Percentiles rank a stretch among this genome's conserved stretches.
Conservation (phyloP, 1,139 yeast genomes). For the Pichia terricola region DNA sequence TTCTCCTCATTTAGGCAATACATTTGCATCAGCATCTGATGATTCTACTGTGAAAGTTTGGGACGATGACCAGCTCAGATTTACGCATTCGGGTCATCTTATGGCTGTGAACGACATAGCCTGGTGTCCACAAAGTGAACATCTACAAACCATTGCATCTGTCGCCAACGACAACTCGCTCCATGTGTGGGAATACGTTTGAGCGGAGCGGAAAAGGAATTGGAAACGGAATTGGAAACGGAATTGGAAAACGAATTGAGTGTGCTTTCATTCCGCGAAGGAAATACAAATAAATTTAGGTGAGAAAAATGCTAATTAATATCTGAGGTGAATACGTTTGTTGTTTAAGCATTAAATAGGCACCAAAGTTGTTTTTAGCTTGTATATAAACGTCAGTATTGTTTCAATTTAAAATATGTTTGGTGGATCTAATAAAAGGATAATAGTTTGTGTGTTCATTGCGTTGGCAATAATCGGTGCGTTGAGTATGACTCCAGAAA, state of each 20-base stretch:
- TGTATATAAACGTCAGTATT: too few relatives aligned
- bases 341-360: too few relatives aligned
- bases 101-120: conserved; percentile 76
- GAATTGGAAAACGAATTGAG: too few relatives aligned
- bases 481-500: conserved; percentile 8
- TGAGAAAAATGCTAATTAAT: too few relatives aligned
- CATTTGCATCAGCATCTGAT: conserved; percentile 63
- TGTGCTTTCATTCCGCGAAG: too few relatives aligned
- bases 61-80: conserved; percentile 42
- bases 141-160: neutral
- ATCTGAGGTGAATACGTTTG: too few relatives aligned
- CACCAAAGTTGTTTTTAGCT: too few relatives aligned
- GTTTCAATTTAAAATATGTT: conserved; percentile 2
- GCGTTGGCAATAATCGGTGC: conserved; percentile 8
- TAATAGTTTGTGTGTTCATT: conserved; percentile 5
- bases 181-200: conserved; percentile 58
- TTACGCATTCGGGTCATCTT: conserved; percentile 87
- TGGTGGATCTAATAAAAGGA: conserved; percentile 4
- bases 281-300: too few relatives aligned
- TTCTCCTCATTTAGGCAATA: conserved; percentile 55
- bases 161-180: conserved; percentile 65
- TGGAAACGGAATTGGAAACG: too few relatives aligned
- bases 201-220: too few relatives aligned
- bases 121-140: conserved; percentile 53
- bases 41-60: conserved; percentile 67